Evolutionary conservation across 176 grass and related monocot species (phyloP).

Genomic region (Eragrostis curvula): DNA sequence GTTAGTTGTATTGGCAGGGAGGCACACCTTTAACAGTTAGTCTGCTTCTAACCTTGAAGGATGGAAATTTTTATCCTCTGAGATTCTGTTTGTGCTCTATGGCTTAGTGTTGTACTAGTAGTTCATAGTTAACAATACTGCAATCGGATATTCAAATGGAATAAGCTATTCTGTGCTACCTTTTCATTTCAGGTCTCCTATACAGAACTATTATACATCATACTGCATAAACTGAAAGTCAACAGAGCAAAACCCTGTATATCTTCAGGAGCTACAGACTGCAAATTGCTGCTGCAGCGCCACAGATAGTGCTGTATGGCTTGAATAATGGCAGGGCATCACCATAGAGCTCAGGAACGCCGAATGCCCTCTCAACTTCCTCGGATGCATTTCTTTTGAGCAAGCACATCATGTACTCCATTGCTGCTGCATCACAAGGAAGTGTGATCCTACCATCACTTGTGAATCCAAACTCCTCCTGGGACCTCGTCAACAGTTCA

Average conservation of each 20-base stretch:
- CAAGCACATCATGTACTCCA: slow-evolving; percentile 58
- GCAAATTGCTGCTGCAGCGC: slow-evolving; percentile 32
- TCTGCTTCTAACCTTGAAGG: slow-evolving; percentile 3
- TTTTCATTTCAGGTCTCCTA: slow-evolving; percentile 7
- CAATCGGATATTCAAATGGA: slow-evolving; percentile 3
- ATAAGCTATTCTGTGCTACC: background rate
- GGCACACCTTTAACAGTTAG: background rate
- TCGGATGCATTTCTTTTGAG: slow-evolving; percentile 33
- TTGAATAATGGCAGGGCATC: slow-evolving; percentile 27
- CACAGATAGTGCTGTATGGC: background rate
- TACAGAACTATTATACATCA: slow-evolving; percentile 22
- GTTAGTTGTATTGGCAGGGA: slow-evolving; percentile 9
- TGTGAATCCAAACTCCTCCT: slow-evolving; percentile 57
- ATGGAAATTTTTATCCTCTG: slow-evolving; percentile 22
- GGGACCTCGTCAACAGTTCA: slow-evolving; percentile 47
- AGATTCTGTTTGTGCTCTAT: background rate
- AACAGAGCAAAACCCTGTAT: background rate
- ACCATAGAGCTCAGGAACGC: slow-evolving; percentile 51
- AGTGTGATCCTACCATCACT: slow-evolving; percentile 53
- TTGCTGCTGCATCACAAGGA: slow-evolving; percentile 45
- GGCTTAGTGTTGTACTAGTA: background rate
- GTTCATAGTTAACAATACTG: background rate
- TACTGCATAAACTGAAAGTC: background rate
- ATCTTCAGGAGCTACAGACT: slow-evolving; percentile 25
- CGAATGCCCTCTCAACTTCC: slow-evolving; percentile 47